phyloP scores from a whole-genome alignment of 768 basidiomycete species.

The Cytidiella melzeri region DNA sequence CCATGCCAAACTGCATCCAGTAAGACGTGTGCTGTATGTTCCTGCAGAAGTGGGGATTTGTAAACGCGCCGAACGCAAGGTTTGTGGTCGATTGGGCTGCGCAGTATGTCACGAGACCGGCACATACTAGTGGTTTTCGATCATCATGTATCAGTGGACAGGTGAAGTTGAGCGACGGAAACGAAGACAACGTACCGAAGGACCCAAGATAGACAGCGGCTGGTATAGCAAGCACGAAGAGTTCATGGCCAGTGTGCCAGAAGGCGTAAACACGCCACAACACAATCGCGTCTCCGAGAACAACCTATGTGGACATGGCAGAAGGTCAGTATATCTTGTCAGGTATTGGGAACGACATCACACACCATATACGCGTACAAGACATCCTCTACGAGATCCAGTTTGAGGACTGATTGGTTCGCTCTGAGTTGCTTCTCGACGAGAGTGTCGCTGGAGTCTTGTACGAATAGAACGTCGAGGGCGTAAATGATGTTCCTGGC shows the following conservation, averaged over 20 bases:
- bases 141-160: too few species aligned
- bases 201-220: slow-evolving; percentile 15
- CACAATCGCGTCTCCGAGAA: slow-evolving; percentile 19
- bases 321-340: not conserved
- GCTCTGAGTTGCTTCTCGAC: slow-evolving; percentile 3
- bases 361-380: slow-evolving; percentile 19
- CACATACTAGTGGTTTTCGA: slow-evolving; percentile 9
- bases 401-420: not conserved
- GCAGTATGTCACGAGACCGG: slow-evolving; percentile 19
- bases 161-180: not conserved
- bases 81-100: slow-evolving; percentile 12
- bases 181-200: slow-evolving; percentile 6
- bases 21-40: slow-evolving; percentile 19
- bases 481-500: slow-evolving; percentile 15
- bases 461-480: slow-evolving; percentile 7
- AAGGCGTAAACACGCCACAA: slow-evolving; percentile 19
- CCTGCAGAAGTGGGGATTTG: slow-evolving; percentile 16
- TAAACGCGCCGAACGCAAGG: slow-evolving; percentile 14
- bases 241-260: slow-evolving; percentile 11
- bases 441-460: slow-evolving; percentile 1
- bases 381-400: slow-evolving; percentile 9
- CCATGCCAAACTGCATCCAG: slow-evolving; percentile 14
- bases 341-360: not conserved
- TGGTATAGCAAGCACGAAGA: slow-evolving; percentile 12
- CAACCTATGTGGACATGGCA: slow-evolving; percentile 8